Evolutionary conservation across 345 rosid genomes (phyloP), one percentile per base, ranked within the genome.

Genomic region (Fremontodendron californicum): DNA sequence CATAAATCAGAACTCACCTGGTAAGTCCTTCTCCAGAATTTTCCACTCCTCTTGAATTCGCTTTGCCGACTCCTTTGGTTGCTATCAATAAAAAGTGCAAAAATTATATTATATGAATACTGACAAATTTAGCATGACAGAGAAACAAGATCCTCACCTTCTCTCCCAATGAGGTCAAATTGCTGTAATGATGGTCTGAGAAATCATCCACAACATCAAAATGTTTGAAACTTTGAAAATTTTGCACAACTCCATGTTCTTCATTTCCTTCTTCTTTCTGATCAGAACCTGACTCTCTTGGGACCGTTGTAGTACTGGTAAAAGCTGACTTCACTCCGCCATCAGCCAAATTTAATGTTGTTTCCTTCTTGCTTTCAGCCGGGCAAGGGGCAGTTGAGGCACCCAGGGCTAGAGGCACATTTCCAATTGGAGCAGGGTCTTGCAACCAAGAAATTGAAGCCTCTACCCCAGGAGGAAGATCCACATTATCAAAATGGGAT

Each of bases 381-480:
- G 64, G 58, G 61, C 37, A 68, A 1, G 75, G 29, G 46, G 49
- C 23, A 39, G 31, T 39, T 7, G 79, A 73, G 54, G 58, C 64
- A 77, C 75, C 74, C 23, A 75, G 16, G 2, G 42, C 54, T 48
- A 77, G 43, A 42, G 49, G 27, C 19, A 9, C 6, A 64, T 40
- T 68, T 80, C 29, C 78, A 51, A 19, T 43, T 16, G 76, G 10
- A 81, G 79, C 76, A 71, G 85, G 48, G 31, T 81, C 80, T 54
- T 80, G 79, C 70, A 86, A 69, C 88, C 89, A 88, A 74, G 86
- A 76, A 73, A 88, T 55, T 2, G 88, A 37, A 45, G 79, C 84
- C 81, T 88, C 92, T n/a, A 86, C 82, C 27, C 90, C 90, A 67
- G 90, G 37, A 64, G 91, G 88, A 75, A 87, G 81, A 85, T 86